Conservation (phyloP, 495 filamentous ascomycete species). For the Penicillium paradoxum region DNA sequence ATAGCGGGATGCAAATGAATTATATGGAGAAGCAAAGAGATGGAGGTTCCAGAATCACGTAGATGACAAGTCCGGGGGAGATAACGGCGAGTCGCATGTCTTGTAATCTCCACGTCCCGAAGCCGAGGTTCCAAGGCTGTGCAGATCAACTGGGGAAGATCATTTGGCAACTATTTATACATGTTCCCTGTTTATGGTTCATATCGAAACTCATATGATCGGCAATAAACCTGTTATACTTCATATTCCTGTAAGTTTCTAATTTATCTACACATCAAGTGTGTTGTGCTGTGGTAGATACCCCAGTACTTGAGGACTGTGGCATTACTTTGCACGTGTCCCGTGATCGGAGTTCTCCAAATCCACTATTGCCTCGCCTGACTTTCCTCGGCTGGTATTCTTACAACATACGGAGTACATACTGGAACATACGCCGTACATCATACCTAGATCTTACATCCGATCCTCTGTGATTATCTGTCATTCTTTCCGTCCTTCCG, state of each 20-base stretch:
- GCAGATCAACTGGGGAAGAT: slow-evolving; percentile 8
- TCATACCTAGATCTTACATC: neutral
- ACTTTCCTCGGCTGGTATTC: slow-evolving; percentile 2
- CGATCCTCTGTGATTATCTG: neutral
- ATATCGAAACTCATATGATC: too few species aligned
- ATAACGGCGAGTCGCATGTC: slow-evolving; percentile 30
- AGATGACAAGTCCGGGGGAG: slow-evolving; percentile 33
- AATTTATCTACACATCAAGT: too few species aligned
- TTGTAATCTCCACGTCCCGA: slow-evolving; percentile 29
- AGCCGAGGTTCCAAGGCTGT: slow-evolving; percentile 47
- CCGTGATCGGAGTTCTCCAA: slow-evolving; percentile 20
- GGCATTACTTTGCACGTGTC: slow-evolving; percentile 8
- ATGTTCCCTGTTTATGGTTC: too few species aligned
- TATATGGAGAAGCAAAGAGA: slow-evolving; percentile 19
- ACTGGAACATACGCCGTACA: too few species aligned
- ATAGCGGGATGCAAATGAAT: too few species aligned
- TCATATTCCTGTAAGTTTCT: too few species aligned
- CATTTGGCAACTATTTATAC: too few species aligned
- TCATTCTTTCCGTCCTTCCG: neutral
- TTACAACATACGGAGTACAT: too few species aligned
- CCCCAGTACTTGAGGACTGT: neutral
- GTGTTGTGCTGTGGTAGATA: too few species aligned
- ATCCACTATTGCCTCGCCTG: slow-evolving; percentile 7
- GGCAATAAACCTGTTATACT: too few species aligned
- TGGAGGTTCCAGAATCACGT: slow-evolving; percentile 33